A percentile compares a stretch with the other conserved stretches of the same genome.
phyloP scores from a whole-genome alignment of 2,329 filamentous ascomycete species.

The Calcarisporium arbuscula region DNA sequence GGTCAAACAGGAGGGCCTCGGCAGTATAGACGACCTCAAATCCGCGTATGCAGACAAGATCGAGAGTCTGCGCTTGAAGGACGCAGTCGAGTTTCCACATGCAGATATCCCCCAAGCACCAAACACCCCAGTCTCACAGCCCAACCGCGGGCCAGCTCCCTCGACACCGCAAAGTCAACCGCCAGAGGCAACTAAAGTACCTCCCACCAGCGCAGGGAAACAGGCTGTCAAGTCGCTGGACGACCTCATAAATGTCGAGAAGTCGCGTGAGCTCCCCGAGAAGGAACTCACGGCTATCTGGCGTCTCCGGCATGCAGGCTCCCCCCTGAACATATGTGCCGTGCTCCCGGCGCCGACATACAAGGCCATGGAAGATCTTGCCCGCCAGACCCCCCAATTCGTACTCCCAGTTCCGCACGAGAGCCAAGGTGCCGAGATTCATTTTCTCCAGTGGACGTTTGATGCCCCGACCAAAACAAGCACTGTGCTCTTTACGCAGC shows the following conservation, averaged over 20 bases:
- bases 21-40: conserved; percentile 69
- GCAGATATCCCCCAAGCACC: conserved; percentile 26
- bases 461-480: conserved; percentile 58
- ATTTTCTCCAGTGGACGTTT: conserved; percentile 95
- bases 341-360: conserved; percentile 71
- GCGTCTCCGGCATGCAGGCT: conserved; percentile 76
- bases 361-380: conserved; percentile 61
- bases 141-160: conserved; percentile 24
- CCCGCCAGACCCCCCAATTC: conserved; percentile 76
- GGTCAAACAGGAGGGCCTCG: conserved; percentile 65
- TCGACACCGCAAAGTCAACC: conserved; percentile 14
- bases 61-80: conserved; percentile 59
- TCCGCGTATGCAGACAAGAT: conserved; percentile 84
- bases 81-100: conserved; percentile 43
- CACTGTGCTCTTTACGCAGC: conserved; percentile 85
- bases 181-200: conserved; percentile 7
- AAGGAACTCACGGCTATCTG: conserved; percentile 85
- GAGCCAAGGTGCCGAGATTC: conserved; percentile 73
- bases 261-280: conserved; percentile 63
- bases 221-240: conserved; percentile 39
- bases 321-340: conserved; percentile 74
- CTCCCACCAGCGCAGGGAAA: conserved; percentile 16
- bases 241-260: conserved; percentile 67
- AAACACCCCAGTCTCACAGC: conserved; percentile 28
- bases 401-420: conserved; percentile 76